These are phyloP conservation scores for Apium graveolens DNA, from an alignment of 129 eudicot species.

Conservation along the genomic window DNA sequence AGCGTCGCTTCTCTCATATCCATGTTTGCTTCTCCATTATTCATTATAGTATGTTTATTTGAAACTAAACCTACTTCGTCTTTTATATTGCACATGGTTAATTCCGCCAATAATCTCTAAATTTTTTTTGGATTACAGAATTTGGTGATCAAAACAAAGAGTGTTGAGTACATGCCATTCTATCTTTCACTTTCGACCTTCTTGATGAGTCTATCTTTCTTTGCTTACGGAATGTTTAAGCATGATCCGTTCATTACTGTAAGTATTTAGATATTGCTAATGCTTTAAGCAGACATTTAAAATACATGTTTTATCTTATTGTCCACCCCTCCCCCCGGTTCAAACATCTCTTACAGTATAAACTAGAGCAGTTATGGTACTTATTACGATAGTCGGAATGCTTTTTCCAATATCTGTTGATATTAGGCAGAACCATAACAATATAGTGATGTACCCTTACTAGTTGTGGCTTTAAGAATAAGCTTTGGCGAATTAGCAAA, in stretches of 20 bases:
- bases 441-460: no score
- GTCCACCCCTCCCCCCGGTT: not conserved
- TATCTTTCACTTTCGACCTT: conserved; percentile 51
- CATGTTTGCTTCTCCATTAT: conserved; percentile 60
- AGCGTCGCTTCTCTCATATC: conserved; percentile 37
- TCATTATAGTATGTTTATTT: conserved; percentile 32
- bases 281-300: not conserved
- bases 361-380: not conserved
- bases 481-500: no score
- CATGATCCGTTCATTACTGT: conserved; percentile 39
- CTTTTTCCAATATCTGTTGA: not conserved
- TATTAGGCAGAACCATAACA: no score
- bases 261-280: conserved; percentile 11
- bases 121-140: conserved; percentile 23
- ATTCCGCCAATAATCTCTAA: not conserved
- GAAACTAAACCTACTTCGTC: not conserved
- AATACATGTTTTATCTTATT: not conserved
- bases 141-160: conserved; percentile 47
- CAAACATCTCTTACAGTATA: not conserved
- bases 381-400: no score
- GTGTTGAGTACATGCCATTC: conserved; percentile 63
- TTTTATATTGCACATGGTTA: not conserved
- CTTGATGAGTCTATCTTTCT: conserved; percentile 49
- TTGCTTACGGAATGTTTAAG: conserved; percentile 42
- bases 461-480: not conserved